Evolutionary conservation across 352 stramenopile genomes (phyloP).

Genomic region (Pythium plurisporium): DNA sequence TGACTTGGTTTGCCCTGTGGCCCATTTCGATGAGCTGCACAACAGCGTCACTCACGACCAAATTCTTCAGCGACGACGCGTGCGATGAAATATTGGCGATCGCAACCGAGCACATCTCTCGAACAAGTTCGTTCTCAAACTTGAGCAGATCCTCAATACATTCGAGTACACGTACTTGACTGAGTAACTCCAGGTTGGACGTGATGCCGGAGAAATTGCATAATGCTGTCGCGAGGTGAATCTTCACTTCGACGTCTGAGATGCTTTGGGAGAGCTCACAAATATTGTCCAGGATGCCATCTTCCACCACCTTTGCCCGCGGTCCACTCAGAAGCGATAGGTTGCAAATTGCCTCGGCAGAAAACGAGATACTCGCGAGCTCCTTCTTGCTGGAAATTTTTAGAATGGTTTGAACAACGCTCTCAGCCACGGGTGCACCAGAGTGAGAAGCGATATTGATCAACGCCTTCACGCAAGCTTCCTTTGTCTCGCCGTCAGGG

Average conservation of each 20-base stretch:
- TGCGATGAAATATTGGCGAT: slow-evolving; percentile 76
- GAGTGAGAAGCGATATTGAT: slow-evolving; percentile 80
- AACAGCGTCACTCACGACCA: slow-evolving; percentile 59
- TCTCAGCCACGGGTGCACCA: slow-evolving; percentile 55
- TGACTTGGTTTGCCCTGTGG: slow-evolving; percentile 36
- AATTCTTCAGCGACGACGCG: slow-evolving; percentile 52
- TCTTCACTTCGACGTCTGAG: slow-evolving; percentile 40
- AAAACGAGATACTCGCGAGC: slow-evolving; percentile 44
- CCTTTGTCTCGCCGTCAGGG: slow-evolving; percentile 72
- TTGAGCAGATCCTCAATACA: slow-evolving; percentile 75
- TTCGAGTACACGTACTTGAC: slow-evolving; percentile 61
- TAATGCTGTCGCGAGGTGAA: slow-evolving; percentile 61
- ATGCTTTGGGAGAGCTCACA: slow-evolving; percentile 51
- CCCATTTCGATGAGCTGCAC: slow-evolving; percentile 64
- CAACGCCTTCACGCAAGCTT: slow-evolving; percentile 79
- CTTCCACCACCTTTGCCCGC: slow-evolving; percentile 69
- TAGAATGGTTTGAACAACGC: slow-evolving; percentile 70
- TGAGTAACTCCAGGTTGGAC: slow-evolving; percentile 64
- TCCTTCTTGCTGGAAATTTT: slow-evolving; percentile 75
- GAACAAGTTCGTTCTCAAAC: slow-evolving; percentile 56
- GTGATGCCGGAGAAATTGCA: slow-evolving; percentile 75
- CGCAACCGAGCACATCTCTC: slow-evolving; percentile 63
- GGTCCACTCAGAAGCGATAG: slow-evolving; percentile 64
- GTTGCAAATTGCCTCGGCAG: slow-evolving; percentile 72
- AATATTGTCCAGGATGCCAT: slow-evolving; percentile 76